Conservation (phyloP, 2,329 filamentous ascomycete genomes). For the Capronia epimyces region DNA sequence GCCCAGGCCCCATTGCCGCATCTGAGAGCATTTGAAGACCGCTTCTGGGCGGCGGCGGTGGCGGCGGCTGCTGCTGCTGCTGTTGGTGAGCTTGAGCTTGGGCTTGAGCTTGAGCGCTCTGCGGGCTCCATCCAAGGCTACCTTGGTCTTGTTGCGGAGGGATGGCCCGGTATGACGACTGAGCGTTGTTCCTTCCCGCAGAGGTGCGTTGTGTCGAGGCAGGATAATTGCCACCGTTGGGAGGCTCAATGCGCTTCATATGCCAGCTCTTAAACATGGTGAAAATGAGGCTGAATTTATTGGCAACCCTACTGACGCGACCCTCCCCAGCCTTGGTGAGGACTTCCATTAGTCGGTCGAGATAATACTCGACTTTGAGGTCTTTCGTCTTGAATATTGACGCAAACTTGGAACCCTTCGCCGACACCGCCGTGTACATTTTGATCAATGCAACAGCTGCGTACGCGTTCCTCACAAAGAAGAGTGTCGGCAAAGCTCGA, state of each 20-base stretch:
- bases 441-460: slow-evolving; percentile 68
- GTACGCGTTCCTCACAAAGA: slow-evolving; percentile 66
- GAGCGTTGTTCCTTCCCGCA: slow-evolving; percentile 6
- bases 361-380: slow-evolving; percentile 60
- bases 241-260: slow-evolving; percentile 36
- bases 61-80: neutral
- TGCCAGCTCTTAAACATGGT: slow-evolving; percentile 68
- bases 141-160: slow-evolving; percentile 22
- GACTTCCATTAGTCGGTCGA: slow-evolving; percentile 64
- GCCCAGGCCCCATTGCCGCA: slow-evolving; percentile 27
- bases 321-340: slow-evolving; percentile 60
- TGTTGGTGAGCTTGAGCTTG: slow-evolving; percentile 9
- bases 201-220: slow-evolving; percentile 21
- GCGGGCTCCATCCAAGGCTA: slow-evolving; percentile 15
- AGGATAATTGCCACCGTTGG: slow-evolving; percentile 16
- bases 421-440: slow-evolving; percentile 62
- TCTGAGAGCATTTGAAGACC: slow-evolving; percentile 30
- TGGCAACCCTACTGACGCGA: slow-evolving; percentile 59
- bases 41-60: slow-evolving; percentile 14
- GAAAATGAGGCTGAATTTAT: slow-evolving; percentile 66
- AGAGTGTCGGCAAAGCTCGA: slow-evolving; percentile 63
- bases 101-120: slow-evolving; percentile 15
- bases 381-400: slow-evolving; percentile 63
- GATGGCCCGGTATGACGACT: slow-evolving; percentile 11
- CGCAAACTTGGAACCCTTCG: slow-evolving; percentile 61